Conservation (phyloP, 2,329 filamentous ascomycete genomes). For the Fusarium aywerte region DNA sequence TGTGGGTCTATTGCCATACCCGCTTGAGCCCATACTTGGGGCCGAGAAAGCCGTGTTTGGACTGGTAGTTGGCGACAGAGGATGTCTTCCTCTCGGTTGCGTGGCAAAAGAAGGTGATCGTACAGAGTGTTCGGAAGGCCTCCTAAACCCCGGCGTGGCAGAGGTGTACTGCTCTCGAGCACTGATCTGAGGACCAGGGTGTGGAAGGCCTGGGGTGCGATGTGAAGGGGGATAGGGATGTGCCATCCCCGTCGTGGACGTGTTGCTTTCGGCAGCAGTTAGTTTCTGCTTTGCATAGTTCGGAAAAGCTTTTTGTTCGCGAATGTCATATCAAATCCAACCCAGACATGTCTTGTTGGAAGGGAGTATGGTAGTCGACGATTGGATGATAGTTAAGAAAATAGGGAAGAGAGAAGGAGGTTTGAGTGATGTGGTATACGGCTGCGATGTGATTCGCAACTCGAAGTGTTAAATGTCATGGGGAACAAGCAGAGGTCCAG, state of each 20-base stretch:
- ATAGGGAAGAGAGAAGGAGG: not conserved
- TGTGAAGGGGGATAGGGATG: constrained; percentile 60
- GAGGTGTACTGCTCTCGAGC: constrained; percentile 65
- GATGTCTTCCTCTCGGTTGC: constrained; percentile 59
- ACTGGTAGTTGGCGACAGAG: constrained; percentile 64
- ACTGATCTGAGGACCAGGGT: constrained; percentile 60
- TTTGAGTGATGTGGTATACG: constrained; percentile 1
- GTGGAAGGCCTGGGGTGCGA: constrained; percentile 62
- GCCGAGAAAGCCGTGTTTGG: constrained; percentile 58
- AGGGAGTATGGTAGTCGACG: not conserved
- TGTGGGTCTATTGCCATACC: constrained; percentile 50
- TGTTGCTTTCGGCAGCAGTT: constrained; percentile 55
- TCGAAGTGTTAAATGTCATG: constrained; percentile 6
- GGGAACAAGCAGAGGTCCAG: constrained; percentile 5
- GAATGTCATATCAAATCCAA: constrained; percentile 13
- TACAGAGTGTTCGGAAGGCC: constrained; percentile 60
- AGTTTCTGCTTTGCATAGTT: constrained; percentile 30
- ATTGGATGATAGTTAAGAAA: not conserved
- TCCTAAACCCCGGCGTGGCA: constrained; percentile 62
- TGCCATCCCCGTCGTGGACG: constrained; percentile 66
- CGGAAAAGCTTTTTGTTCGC: constrained; percentile 4
- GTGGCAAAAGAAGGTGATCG: constrained; percentile 64
- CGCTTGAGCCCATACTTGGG: constrained; percentile 62
- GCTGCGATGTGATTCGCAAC: constrained; percentile 5
- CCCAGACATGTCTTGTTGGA: not conserved